Base-by-base conservation (phyloP, 1,139 yeast genomes). In the Saccharomycopsis hybrid region DNA sequence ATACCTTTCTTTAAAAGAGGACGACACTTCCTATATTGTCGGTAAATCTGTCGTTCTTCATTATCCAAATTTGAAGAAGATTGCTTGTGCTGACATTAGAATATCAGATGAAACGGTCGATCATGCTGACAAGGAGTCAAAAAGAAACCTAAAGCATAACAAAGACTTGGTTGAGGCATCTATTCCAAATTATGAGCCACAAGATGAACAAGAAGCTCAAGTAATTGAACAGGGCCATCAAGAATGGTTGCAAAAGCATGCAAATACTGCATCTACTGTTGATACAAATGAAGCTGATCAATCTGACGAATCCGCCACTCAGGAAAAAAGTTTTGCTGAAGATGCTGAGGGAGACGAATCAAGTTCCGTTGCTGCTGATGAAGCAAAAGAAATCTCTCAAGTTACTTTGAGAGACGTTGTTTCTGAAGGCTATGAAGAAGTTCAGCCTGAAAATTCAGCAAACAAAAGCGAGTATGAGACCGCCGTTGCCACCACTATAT, bases 21-120 rank as follows among this genome's bases (percentile, higher is more conserved):
- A 62, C 38, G 69, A 76, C 35, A 72, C 73, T 44, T 68, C 80
- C 9, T 74, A 66, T 57, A 69, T 79, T 57, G 73, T 80, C 51
- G 80, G 80, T 27, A 71, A 65, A 56, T 73, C 83, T 3, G 59
- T 79, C 51, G 76, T 74, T 33, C 71, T 79, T 60, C 83, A 78
- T 61, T 72, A 63, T 57, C 47, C 48, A 36, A 72, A 76, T 58
- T 63, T 69, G 55, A 68, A 76, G 32, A 74, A 70, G 55, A 71
- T 78, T 59, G 83, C 84, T 13, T 79, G 85, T 65, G 81, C 82
- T n/a, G 75, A 76, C 56, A 77, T 79, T 53, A 67, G 48, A 28
- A 54, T 56, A 5, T 58, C 64, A 3, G 51, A 52, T 42, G 65
- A 62, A 43, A 60, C 63, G 31, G 65, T 60, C 46, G 60, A 57